Base-by-base conservation (phyloP, 1,139 yeast genomes). In the Suhomyces ambrosiae region DNA sequence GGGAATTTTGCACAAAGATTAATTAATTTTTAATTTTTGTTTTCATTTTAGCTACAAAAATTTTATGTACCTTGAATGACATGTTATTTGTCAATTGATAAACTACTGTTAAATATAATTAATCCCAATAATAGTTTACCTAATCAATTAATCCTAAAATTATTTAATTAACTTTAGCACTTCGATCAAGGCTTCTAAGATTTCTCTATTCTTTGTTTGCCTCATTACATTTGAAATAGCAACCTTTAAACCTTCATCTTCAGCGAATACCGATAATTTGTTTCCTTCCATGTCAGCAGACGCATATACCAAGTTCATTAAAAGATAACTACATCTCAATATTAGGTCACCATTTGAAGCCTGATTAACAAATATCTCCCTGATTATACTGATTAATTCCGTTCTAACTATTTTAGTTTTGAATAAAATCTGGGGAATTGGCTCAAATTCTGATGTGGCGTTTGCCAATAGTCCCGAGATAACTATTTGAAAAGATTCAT, bases 401-500 rank as follows among this genome's bases (percentile, higher is more conserved):
- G 41, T 35, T 19, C 59, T 41, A 4, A 72, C 50, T 1, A 47
- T 37, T 1, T 47, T 50, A 5, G 65, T 54, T 2, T 48, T 45
- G 1, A 61, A 43, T 3, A 78, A 42, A 2, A 66, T 51, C 30
- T 56, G 52, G 1, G 68, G 53, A n/a, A 78, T 68, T 56, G 76
- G 55, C 9, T 68, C 75, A 49, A 54, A 74, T 29, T 70, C 78
- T 16, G 74, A 61, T 1, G 73, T 65, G 3, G 78, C 74, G 47
- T 76, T 77, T 3, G 77, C 80, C 35, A 77, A 55, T 9, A 76
- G 50, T 3, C 78, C 77, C 7, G 76, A 63, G 11, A 74, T 55
- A 1, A 64, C 68, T 2, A 58, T 44, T 45, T 77, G 82, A 1
- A 76, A 55, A 3, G 51, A 43, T 3, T 50, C 48, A 42, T 72